Percentiles rank a stretch among this genome's conserved stretches.
phyloP scores from a whole-genome alignment of 208 protist species.

The Leishmania lainsoni region DNA sequence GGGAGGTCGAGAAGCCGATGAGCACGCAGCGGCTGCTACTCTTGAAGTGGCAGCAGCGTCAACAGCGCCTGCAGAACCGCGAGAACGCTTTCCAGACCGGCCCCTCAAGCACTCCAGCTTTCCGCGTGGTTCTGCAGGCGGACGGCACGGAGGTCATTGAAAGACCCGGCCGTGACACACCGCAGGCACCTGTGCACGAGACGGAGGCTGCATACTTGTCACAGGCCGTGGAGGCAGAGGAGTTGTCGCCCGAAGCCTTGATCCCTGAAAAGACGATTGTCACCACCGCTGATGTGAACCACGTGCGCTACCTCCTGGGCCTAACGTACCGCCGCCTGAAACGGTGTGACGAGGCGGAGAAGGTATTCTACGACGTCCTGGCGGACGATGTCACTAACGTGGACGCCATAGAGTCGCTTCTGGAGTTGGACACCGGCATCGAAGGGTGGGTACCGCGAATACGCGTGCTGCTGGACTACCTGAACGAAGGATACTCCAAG shows the following conservation, averaged over 20 bases:
- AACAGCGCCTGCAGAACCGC: constrained; percentile 25
- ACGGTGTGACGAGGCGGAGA: constrained; percentile 50
- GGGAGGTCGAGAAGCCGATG: constrained; percentile 43
- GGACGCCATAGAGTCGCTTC: constrained; percentile 73
- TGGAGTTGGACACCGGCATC: constrained; percentile 72
- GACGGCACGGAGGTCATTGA: constrained; percentile 39
- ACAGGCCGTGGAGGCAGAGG: constrained; percentile 33
- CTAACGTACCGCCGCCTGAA: constrained; percentile 54
- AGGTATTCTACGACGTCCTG: constrained; percentile 49
- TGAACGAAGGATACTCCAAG: constrained; percentile 32
- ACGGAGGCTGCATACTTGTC: constrained; percentile 29
- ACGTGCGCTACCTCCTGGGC: constrained; percentile 72
- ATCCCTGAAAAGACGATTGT: constrained; percentile 32
- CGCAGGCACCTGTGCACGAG: constrained; percentile 1
- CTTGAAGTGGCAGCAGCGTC: constrained; percentile 44
- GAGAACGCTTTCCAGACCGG: constrained; percentile 27
- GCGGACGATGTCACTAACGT: constrained; percentile 45
- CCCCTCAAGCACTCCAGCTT: background rate
- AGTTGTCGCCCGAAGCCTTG: constrained; percentile 14
- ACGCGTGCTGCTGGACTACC: constrained; percentile 53
- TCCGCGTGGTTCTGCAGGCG: constrained; percentile 22
- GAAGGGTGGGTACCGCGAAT: constrained; percentile 43
- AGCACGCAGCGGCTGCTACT: constrained; percentile 30
- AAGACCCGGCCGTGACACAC: constrained; percentile 13
- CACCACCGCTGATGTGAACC: constrained; percentile 59